Evolutionary conservation across 768 basidiomycete species (phyloP).

Genomic region (Termitomyces bulborhizus): DNA sequence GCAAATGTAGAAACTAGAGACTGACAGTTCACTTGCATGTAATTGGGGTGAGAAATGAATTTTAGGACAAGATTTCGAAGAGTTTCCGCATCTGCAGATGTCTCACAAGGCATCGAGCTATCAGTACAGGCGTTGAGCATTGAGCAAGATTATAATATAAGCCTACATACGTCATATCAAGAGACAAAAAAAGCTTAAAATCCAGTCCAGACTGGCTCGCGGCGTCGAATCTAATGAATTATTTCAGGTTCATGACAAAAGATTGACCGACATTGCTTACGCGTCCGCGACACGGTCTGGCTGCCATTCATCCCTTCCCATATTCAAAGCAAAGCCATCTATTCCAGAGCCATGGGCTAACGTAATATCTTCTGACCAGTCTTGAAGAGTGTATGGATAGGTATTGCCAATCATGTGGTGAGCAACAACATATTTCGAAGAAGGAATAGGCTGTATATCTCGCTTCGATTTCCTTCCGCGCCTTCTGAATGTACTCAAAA

Average conservation of each 20-base stretch:
- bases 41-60: conserved; percentile 52
- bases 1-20: conserved; percentile 68
- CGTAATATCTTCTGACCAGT: conserved; percentile 45
- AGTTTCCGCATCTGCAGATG: conserved; percentile 37
- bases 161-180: conserved; percentile 65
- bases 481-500: background rate
- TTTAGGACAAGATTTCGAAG: conserved; percentile 50
- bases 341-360: conserved; percentile 54
- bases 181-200: conserved; percentile 73
- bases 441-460: conserved; percentile 7
- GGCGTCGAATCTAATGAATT: conserved; percentile 41
- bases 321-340: conserved; percentile 69
- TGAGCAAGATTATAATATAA: background rate
- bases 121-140: background rate
- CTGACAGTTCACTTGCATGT: conserved; percentile 37
- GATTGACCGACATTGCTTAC: conserved; percentile 27
- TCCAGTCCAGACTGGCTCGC: conserved; percentile 43
- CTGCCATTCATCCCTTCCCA: conserved; percentile 62
- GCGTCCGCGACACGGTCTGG: conserved; percentile 55
- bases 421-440: conserved; percentile 44
- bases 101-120: conserved; percentile 51
- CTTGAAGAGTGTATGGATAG: conserved; percentile 48
- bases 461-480: background rate
- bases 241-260: background rate
- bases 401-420: conserved; percentile 67